Evolutionary conservation across 164 flowering plant genomes (phyloP).

Genomic region (Umbilicus rupestris): DNA sequence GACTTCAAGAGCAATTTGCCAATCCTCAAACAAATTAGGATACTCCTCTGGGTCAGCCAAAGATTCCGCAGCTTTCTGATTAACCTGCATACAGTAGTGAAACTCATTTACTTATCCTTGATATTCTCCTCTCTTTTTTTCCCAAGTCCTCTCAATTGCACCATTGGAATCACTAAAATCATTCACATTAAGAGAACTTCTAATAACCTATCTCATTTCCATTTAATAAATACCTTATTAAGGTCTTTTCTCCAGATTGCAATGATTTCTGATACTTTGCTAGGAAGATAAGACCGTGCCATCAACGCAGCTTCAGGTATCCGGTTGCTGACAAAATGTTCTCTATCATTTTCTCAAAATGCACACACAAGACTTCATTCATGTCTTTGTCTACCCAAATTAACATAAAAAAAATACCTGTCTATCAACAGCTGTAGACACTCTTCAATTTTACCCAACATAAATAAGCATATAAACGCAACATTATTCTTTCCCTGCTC

Average conservation of each 20-base stretch:
- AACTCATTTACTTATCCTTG: neutral
- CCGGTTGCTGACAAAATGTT: slow-evolving; percentile 60
- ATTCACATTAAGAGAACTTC: neutral
- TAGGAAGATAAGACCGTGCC: slow-evolving; percentile 99
- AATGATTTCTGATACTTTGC: slow-evolving; percentile 92
- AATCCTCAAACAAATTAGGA: slow-evolving; percentile 89
- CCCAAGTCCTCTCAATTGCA: neutral
- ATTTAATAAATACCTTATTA: slow-evolving; percentile 44
- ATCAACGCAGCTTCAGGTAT: slow-evolving; percentile 99
- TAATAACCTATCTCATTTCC: neutral
- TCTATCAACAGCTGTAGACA: slow-evolving; percentile 89
- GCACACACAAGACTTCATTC: neutral
- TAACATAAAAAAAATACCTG: slow-evolving; percentile 38
- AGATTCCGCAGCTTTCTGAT: slow-evolving; percentile 94
- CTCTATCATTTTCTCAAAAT: slow-evolving; percentile 3
- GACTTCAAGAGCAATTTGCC: slow-evolving; percentile 86
- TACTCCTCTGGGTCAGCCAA: slow-evolving; percentile 98
- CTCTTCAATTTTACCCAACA: slow-evolving; percentile 89
- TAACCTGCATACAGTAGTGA: slow-evolving; percentile 39
- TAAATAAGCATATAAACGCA: slow-evolving; percentile 83
- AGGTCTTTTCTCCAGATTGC: slow-evolving; percentile 91
- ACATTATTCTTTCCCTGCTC: slow-evolving; percentile 96
- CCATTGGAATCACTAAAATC: neutral
- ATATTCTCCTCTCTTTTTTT: neutral
- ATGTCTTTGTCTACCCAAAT: neutral